Base-by-base conservation (phyloP, 2,329 filamentous ascomycete species). In the Fusarium sp. region DNA sequence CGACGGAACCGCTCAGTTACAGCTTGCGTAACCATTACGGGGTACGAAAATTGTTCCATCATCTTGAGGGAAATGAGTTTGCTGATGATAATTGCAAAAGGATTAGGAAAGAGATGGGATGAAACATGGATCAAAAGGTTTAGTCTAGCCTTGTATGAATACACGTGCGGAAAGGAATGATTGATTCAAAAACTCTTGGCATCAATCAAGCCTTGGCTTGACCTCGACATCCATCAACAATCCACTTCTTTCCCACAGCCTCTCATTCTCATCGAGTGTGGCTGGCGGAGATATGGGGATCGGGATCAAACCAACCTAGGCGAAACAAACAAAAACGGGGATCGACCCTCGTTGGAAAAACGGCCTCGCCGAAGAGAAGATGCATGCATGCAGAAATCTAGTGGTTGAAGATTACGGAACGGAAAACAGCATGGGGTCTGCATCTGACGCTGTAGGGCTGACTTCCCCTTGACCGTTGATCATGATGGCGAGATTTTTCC, bases 381-480 rank as follows among this genome's bases (percentile, higher is more conserved):
- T n/a, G n/a, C n/a, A 33, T 33, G 31, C 31, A 72, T 29, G 70
- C 35, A 57, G 38, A 66, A 66, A 29, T 42, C 27, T 27, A 49
- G 44, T n/a, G 57, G 57, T 40, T 46, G 38, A 46, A 46, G 55
- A 46, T 59, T 59, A 40, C 56, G 33, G 24, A 10, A 40, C 10
- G 36, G 12, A 22, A 36, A 44, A 36, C 27, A 31, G 6, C 46
- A 53, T n/a, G 61, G 70, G 31, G 40, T 59, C 38, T 38, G 9
- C 14, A 55, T 46, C 46, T 35, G 66, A 46, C 20, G 35, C 33
- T 31, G 58, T 73, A 73, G 70, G 70, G 67, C 62, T 73, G 70
- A 70, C 36, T 35, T 33, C 14, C n/a, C n/a, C 11, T 22, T 46
- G 40, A 53, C 46, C 24, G 46, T 33, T 53, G 46, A 57, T 38